Percentiles rank a stretch among this genome's conserved stretches.
phyloP scores from a whole-genome alignment of 306 rosid species.

The Astragalus glycyphyllos region DNA sequence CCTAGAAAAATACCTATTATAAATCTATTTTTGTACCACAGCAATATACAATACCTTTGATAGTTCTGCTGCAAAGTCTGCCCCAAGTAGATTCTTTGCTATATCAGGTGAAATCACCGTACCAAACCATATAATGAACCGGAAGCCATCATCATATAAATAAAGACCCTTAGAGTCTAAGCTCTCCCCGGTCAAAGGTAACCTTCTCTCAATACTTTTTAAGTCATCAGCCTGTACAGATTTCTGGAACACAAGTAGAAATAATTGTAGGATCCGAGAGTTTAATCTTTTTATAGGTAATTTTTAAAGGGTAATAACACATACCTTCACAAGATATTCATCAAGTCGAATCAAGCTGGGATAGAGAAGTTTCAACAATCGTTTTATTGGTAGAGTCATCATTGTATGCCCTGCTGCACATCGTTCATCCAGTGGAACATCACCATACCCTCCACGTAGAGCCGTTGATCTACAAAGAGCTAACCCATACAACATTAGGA shows the following conservation, averaged over 20 bases:
- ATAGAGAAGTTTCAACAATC: conserved; percentile 84
- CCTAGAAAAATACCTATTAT: conserved; percentile 26
- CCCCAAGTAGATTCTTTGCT: conserved; percentile 88
- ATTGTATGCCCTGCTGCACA: conserved; percentile 86
- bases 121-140: conserved; percentile 90
- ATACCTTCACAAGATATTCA: conserved; percentile 83
- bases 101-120: conserved; percentile 89
- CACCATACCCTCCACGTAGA: conserved; percentile 92
- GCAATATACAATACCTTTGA: conserved; percentile 75
- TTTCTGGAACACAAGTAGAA: conserved; percentile 54
- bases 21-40: conserved; percentile 11
- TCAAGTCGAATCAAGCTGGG: conserved; percentile 85
- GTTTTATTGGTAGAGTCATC: conserved; percentile 82
- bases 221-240: conserved; percentile 61
- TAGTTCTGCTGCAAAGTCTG: conserved; percentile 88
- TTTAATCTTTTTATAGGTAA: conserved; percentile 12
- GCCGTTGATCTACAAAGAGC: conserved; percentile 83
- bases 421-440: conserved; percentile 84
- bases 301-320: conserved; percentile 27
- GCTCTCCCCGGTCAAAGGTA: conserved; percentile 82
- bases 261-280: conserved; percentile 33
- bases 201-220: conserved; percentile 66
- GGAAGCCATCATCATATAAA: conserved; percentile 80
- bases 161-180: conserved; percentile 93
- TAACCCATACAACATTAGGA: conserved; percentile 81